phyloP scores from a whole-genome alignment of 148 eudicot species.

The Mesembryanthemum crystallinum region DNA sequence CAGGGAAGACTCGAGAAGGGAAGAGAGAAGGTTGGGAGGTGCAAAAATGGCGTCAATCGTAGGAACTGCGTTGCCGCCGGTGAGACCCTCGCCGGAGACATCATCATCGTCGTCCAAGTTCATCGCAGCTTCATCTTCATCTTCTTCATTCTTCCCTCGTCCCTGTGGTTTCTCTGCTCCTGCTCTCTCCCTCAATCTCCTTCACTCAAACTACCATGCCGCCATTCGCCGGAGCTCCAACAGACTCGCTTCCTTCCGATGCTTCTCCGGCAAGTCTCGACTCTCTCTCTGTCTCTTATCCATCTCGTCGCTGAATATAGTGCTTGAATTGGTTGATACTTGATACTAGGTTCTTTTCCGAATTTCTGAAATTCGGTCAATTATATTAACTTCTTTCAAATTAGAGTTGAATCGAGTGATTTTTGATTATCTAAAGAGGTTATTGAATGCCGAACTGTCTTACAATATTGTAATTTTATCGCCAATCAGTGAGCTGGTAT shows the following conservation, averaged over 20 bases:
- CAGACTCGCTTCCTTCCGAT: conserved; percentile 21
- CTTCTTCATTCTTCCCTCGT: conserved; percentile 13
- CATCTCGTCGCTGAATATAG: neutral
- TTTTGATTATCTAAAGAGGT: neutral
- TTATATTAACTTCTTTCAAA: neutral
- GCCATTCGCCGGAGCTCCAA: neutral
- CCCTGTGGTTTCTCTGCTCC: neutral
- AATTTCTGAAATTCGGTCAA: no score
- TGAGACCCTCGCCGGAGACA: conserved; percentile 6
- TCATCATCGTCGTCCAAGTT: neutral
- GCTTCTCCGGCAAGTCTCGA: conserved; percentile 24
- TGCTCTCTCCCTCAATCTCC: conserved; percentile 1
- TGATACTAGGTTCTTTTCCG: no score
- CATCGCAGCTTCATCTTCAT: conserved; percentile 8
- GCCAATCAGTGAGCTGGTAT: neutral
- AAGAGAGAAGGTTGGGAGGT: no score
- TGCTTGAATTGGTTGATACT: neutral
- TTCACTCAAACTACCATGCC: neutral
- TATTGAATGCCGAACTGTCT: neutral
- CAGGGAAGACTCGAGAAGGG: no score
- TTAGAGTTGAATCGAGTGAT: neutral
- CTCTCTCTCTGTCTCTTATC: neutral
- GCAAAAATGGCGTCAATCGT: conserved; percentile 26
- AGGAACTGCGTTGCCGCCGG: neutral
- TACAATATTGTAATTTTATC: neutral